Conservation (phyloP, 2,329 filamentous ascomycete genomes). For the Macrophomina phaseolina region DNA sequence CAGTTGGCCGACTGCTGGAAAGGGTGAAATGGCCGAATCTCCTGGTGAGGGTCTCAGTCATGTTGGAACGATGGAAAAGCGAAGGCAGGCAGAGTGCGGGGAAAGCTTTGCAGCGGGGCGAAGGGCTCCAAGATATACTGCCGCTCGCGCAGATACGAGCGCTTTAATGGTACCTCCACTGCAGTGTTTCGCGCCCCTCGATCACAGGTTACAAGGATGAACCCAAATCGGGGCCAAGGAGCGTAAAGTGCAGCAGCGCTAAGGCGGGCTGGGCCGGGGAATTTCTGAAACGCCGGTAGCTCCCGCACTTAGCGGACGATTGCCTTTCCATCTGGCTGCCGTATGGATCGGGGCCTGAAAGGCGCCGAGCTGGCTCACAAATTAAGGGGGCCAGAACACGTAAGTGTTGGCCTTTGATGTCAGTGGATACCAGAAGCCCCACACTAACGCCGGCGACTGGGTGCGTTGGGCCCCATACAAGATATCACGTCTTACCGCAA, state of each 20-base stretch:
- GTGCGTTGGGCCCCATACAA: neutral
- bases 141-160: neutral
- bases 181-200: neutral
- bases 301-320: neutral
- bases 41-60: neutral
- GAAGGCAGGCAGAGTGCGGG: neutral
- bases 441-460: neutral
- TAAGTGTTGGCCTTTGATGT: slow-evolving; percentile 4
- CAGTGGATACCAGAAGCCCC: neutral
- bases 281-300: neutral
- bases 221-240: neutral
- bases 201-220: neutral
- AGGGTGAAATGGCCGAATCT: neutral
- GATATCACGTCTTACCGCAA: neutral
- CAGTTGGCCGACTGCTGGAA: neutral
- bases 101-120: neutral
- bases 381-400: neutral
- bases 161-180: neutral
- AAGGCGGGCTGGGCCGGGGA: neutral
- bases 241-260: neutral
- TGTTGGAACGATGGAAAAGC: neutral
- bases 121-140: neutral
- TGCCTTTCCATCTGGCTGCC: neutral
- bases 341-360: too few species aligned
- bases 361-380: neutral